Conservation (phyloP, 345 rosid species). For the Linum trigynum region DNA sequence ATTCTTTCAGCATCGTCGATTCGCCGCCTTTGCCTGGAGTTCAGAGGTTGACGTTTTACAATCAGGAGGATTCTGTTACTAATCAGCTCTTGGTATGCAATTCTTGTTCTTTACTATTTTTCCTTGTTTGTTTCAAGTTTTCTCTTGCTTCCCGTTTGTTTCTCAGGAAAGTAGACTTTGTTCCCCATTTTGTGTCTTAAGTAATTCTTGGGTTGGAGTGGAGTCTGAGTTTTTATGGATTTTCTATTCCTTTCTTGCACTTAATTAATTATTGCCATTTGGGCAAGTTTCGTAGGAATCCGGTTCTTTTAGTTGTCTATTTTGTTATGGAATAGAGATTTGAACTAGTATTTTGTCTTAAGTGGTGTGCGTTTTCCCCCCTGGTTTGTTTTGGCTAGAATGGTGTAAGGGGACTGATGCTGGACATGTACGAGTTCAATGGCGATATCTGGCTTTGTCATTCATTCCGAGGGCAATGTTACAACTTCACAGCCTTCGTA, state of each 20-base stretch:
- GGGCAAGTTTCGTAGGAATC: background rate
- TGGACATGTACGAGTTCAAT: slow-evolving; percentile 91
- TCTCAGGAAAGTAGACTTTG: background rate
- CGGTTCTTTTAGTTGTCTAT: background rate
- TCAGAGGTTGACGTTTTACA: slow-evolving; percentile 78
- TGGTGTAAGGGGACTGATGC: slow-evolving; percentile 93
- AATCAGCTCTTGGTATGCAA: slow-evolving; percentile 65
- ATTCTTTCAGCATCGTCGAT: slow-evolving; percentile 86
- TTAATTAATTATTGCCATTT: background rate
- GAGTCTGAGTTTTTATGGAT: background rate
- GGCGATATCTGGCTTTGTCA: slow-evolving; percentile 95
- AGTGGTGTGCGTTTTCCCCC: slow-evolving; percentile 6
- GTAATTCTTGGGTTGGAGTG: background rate
- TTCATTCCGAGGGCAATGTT: slow-evolving; percentile 86
- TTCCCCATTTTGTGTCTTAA: background rate
- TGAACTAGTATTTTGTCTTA: background rate
- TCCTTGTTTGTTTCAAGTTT: background rate
- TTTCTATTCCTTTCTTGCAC: background rate
- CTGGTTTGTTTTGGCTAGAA: slow-evolving; percentile 41
- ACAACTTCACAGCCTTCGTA: slow-evolving; percentile 97
- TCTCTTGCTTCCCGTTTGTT: slow-evolving; percentile 6
- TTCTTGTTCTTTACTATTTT: background rate
- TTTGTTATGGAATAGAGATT: background rate
- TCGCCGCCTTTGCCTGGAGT: slow-evolving; percentile 68
- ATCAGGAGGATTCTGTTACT: slow-evolving; percentile 87